Evolutionary conservation across 345 rosid species (phyloP), one percentile per base, ranked within the genome.

Genomic region (Camelina laxa): DNA sequence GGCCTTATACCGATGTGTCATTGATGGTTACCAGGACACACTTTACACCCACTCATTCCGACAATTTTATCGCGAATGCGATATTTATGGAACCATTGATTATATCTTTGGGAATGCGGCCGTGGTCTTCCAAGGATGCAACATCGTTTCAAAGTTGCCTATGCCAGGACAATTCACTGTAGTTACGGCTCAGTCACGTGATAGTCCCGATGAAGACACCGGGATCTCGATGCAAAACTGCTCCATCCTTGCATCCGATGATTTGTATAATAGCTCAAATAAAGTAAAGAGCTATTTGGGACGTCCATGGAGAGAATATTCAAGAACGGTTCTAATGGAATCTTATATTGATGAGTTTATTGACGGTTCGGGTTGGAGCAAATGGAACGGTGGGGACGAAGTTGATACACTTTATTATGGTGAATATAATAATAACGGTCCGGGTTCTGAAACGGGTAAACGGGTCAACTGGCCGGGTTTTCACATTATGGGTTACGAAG

Each of bases 201-300:
- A 87, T 14, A 70, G 48, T 70, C 89, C 81, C 0, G 88, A 89
- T 6, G 86, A 89, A 79, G 80, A 82, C 55, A 91, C 97, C 0
- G 98, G 98, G 13, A 86, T 93, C 54, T 91, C 97, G 0, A 84
- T 93, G 7, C 97, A 93, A 38, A 89, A 87, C 27, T 91, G 98
- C 16, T 85, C 93, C 0, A 82, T 91, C n/a, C 33, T 86, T 2
- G 84, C 97, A 1, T 48, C 91, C 0, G 90, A 83, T 0, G 90
- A 91, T 17, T 48, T 93, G 41, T 71, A 53, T 35, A 73, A 78
- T 0, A 81, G 67, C 16, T 69, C 83, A 0, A 39, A 47, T n/a
- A 54, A 8, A 0, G 86, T 89, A 0, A 86, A 73, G 30, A 91
- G 96, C 78, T 93, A 85, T 68, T 74, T 93, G 1, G 98, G 98